phyloP scores from a whole-genome alignment of 139 green algal species.

The Pleodorina starrii region DNA sequence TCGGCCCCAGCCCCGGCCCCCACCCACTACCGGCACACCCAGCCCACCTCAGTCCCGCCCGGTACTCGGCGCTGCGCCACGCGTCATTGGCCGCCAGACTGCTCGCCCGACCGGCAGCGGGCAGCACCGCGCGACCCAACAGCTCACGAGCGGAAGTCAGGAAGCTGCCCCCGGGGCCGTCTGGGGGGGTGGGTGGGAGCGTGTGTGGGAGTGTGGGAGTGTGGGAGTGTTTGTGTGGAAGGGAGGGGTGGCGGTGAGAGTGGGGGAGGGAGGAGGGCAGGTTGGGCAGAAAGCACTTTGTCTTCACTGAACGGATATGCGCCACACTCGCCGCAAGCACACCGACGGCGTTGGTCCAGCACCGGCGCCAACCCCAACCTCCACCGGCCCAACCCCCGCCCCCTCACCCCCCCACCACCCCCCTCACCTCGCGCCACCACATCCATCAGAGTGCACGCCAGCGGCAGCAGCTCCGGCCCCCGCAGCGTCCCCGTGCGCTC shows the following conservation, averaged over 20 bases:
- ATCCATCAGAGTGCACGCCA: constrained; percentile 26
- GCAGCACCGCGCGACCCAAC: constrained; percentile 30
- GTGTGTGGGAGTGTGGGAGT: not conserved
- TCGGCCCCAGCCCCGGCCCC: no score
- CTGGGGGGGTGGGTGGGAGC: not conserved
- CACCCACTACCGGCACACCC: no score
- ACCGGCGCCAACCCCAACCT: not conserved
- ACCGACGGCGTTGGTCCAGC: no score
- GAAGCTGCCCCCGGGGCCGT: constrained; percentile 20
- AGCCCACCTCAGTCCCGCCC: not conserved
- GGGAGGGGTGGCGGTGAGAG: not conserved
- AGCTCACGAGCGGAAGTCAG: constrained; percentile 12
- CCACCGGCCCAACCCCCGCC: not conserved
- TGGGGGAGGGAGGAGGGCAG: not conserved
- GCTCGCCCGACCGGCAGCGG: not conserved
- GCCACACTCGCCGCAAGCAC: no score
- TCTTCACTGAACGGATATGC: not conserved
- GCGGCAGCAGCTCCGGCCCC: constrained; percentile 46
- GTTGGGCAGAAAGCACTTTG: not conserved
- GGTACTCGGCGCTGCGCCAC: constrained; percentile 47
- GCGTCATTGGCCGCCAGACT: constrained; percentile 15
- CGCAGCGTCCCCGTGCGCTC: constrained; percentile 18
- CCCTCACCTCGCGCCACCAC: constrained; percentile 20
- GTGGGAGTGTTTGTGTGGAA: not conserved
- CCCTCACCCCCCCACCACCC: not conserved